Evolutionary conservation across 2,329 filamentous ascomycete genomes (phyloP), one percentile per base, ranked within the genome.

Genomic region (Cytospora leucostoma): DNA sequence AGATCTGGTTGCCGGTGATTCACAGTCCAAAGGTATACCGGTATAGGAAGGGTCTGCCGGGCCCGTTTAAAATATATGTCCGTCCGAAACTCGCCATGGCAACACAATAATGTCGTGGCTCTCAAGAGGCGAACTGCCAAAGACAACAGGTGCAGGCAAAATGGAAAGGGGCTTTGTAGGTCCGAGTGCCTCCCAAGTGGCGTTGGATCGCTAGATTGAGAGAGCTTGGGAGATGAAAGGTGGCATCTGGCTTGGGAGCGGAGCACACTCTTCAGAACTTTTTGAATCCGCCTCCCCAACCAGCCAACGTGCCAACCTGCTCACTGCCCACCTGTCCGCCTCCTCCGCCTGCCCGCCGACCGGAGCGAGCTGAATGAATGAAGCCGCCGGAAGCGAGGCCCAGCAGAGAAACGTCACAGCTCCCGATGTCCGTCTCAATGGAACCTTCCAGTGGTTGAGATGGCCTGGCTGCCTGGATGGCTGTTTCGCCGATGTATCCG

Each of bases 1-100:
- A 61, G 51, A 55, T 55, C n/a, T 49, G 59, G 38, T 40, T 55
- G 59, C 59, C 35, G 59, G 51, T 61, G 59, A 50, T 44, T 55
- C 33, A 44, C 59, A 38, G 54, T 33, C 34, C 35, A 61, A 34
- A 34, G 12, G 21, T 47, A 33, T 21, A n/a, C 44, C 11, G 12
- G n/a, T 11, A 12, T 5, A 21, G 7, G 21, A 21, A 15, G 7
- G n/a, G n/a, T 17, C 11, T 47, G 44, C 21, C 10, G n/a, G 10
- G 51, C 32, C 38, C 55, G 44, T 17, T 34, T 13, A 10, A 27
- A 4, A 27, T 27, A 27, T 27, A 27, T 4, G 27, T 21, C 19
- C 59, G 33, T 55, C 40, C n/a, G 47, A 38, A 33, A 34, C 59
- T 55, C 59, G 59, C 59, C 59, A 55, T 61, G 32, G 33, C 59